Evolutionary conservation across 1,139 yeast genomes (phyloP), one percentile per base, ranked within the genome.

Genomic region (Yamadazyma pseudoaaseri): DNA sequence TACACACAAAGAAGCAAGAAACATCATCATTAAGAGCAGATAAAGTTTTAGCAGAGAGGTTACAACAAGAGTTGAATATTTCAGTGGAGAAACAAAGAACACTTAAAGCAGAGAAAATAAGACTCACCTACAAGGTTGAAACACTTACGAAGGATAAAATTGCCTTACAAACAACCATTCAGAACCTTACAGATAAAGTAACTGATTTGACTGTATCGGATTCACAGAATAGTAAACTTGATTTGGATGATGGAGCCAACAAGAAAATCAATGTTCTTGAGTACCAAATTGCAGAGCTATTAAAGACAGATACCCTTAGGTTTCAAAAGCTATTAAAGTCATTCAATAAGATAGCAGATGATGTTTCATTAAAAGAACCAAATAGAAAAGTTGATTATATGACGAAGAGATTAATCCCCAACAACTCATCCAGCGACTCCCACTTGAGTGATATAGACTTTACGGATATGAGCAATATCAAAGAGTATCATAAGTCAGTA

Each of bases 301-400:
- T 69, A 16, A 56, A 60, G 27, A 51, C 56, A 34, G 71, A 74
- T 47, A 49, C 61, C 38, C 39, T 53, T 38, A 54, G 73, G 51
- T 68, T 67, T 54, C 58, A 68, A 40, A 60, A 67, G 52, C 47
- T 70, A 42, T 47, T 79, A 30, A 59, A 62, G 22, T 66, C 76
- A 1, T 70, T 80, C 39, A 69, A 73, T 30, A 71, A 73, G 42
- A 68, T 81, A 6, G 69, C 83, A 3, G 86, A 81, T 40, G 77
- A 74, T 39, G 50, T 65, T 3, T 80, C 86, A 0, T 65, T 80
- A 23, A 60, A 61, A 16, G 84, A 78, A 39, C 83, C 86, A 1
- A 66, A 66, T 11, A 62, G 61, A 20, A 79, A 78, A 43, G 57
- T 79, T 18, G 68, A 69, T 5, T 63, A 61, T 31, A 52, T 80